Base-by-base conservation (phyloP, 2,329 filamentous ascomycete species). In the Sclerotinia subarctica region DNA sequence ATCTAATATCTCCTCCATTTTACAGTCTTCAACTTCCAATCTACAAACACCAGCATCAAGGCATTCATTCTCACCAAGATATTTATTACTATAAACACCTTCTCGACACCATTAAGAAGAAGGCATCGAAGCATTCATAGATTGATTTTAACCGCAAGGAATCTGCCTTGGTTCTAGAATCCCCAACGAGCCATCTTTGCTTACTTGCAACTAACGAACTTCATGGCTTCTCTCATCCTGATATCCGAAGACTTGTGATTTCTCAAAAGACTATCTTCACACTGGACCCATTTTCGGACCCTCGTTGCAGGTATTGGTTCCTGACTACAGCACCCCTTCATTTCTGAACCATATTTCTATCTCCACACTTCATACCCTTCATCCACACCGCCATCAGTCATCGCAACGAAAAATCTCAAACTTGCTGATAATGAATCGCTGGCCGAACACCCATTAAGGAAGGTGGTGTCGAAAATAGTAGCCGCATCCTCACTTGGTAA, bases 351-450 rank as follows among this genome's bases (percentile, higher is more conserved):
- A 17, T n/a, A 47, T 44, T 29, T 63, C 32, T 10, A 26, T 38
- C 59, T 62, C 59, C 59, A 62, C 59, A 35, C 59, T 62, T 62
- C 59, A 24, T 38, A 62, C 59, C 24, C 59, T 62, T 62, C 59
- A 24, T 38, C 59, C 59, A 62, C 59, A 62, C 59, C 59, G 59
- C 59, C 46, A 62, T 38, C 8, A 38, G 13, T 62, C 21, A 24
- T 60, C 58, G 44, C 26, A 60, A 49, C 44, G 19, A 11, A 60
- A 24, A 17, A 13, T 15, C 32, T 15, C 32, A 57, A n/a, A 32
- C 13, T 32, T 32, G 24, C 19, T 47, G 57, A 60, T 35, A 47
- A n/a, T 15, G 42, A 59, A 32, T 15, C 44, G 32, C 44, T 49
- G 58, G 26, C 58, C 44, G 58, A 60, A 46, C 8, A 59, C 53